Evolutionary conservation across 176 grass and related monocot species (phyloP), one percentile per base, ranked within the genome.

Genomic region (Phyllostachys edulis): DNA sequence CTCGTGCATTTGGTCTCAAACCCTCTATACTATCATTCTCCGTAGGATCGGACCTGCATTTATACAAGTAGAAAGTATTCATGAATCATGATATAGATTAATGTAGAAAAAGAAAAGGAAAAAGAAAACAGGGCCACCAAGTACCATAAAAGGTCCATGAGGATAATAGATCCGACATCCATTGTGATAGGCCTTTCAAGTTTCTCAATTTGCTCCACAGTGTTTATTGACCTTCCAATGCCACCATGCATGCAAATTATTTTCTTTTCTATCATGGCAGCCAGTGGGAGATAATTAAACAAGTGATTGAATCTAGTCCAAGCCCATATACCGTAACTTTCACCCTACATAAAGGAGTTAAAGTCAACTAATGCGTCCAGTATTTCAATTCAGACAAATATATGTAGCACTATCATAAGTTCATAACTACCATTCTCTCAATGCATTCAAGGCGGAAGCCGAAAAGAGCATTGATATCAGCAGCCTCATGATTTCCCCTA

Each of bases 231-330:
- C 78, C 96, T 92, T 69, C 96, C 96, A 62, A 98, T 98, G 50
- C 96, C 96, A 85, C 96, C 96, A 86, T 98, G 96, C 96, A 98
- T 98, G 78, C 96, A 98, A 72, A 98, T 98, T 67, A 98, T 98
- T 88, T 96, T 98, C 87, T 98, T 98, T 77, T 98, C 96, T 90
- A 98, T 98, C 85, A 95, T 90, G 75, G 96, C 96, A 77, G 93
- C 93, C 75, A 98, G 87, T n/a, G 96, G 96, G 51, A 98, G 93
- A 88, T 85, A 96, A 81, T 98, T 98, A 82, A 98, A 98, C 10
- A 98, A 80, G 77, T 98, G 96, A 85, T 98, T 98, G 80, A 98
- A 98, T 82, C 93, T 89, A 68, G 91, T 94, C 93, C 96, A 98
- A 32, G 96, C 91, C 96, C 96, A 98, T 88, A 98, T 94, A 51